phyloP scores from a whole-genome alignment of 257 asterid species.

The Schizonepeta tenuifolia region DNA sequence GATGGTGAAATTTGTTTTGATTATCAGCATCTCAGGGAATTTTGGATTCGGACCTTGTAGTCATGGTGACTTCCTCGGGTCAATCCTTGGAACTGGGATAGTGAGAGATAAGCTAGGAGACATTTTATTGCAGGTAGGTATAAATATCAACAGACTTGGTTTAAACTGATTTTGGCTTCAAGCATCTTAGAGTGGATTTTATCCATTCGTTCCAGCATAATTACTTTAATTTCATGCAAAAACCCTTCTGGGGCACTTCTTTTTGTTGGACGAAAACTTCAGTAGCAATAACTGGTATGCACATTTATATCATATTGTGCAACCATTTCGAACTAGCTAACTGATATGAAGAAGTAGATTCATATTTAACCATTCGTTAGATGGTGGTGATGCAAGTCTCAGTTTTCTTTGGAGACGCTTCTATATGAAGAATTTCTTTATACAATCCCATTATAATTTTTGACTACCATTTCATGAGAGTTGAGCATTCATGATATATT shows the following conservation, averaged over 20 bases:
- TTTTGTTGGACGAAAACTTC: constrained; percentile 33
- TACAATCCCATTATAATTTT: background rate
- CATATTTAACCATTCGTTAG: background rate
- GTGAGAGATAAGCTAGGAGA: constrained; percentile 90
- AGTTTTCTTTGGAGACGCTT: background rate
- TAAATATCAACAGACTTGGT: background rate
- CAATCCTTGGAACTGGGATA: constrained; percentile 94
- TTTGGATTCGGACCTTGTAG: constrained; percentile 78
- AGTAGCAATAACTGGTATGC: background rate
- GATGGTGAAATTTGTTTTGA: constrained; percentile 28
- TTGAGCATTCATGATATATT: constrained; percentile 12
- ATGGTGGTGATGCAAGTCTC: constrained; percentile 23
- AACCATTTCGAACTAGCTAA: constrained; percentile 16
- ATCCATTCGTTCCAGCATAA: background rate
- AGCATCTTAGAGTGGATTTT: background rate
- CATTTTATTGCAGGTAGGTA: constrained; percentile 94
- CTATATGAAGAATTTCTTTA: background rate
- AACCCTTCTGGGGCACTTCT: background rate
- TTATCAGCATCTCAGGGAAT: constrained; percentile 81
- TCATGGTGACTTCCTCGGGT: constrained; percentile 96
- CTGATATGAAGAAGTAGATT: background rate
- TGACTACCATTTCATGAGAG: constrained; percentile 5
- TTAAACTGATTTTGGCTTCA: constrained; percentile 14
- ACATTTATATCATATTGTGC: background rate
- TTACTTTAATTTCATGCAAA: background rate